Evolutionary conservation across 257 asterid genomes (phyloP), one percentile per base, ranked within the genome.

Genomic region (Jacaranda mimosifolia): DNA sequence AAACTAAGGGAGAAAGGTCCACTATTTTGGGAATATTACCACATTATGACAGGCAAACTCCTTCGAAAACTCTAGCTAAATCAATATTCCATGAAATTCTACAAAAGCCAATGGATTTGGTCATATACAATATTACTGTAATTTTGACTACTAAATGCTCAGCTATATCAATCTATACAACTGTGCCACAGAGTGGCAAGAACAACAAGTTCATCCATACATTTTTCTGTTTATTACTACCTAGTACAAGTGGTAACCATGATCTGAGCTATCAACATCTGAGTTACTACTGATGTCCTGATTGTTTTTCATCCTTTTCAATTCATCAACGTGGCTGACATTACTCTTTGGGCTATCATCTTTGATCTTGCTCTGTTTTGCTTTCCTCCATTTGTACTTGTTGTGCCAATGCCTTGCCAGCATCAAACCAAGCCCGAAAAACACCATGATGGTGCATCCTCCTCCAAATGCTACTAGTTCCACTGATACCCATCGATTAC

Each of bases 191-290:
- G 3, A 6, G 9, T 9, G 15, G 48, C 21, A 66, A 65, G 36
- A 42, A 19, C 0, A 42, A 52, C 42, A 21, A 60, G 3, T 70
- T 59, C 21, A 21, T 21, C 32, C 36, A 32, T 42, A 1, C 11
- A 75, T 1, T 57, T 15, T 45, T 59, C 70, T 9, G 10, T 4
- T 21, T 40, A 40, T 65, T 19, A 52, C 19, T 40, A 58, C 14
- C 77, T 82, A 87, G 53, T 83, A 88, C 36, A 86, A 67, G 68
- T 88, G 86, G 58, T 85, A 88, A 56, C 92, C 92, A 64, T 88
- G 77, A 82, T 88, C 92, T 1, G 90, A 86, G 86, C 92, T 88
- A 38, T 82, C 92, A 10, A 88, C 84, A 56, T 88, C 90, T 7
- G 92, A 88, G 58, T 88, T 88, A 49, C 80, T 79, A 64, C 92